Evolutionary conservation across 2,329 filamentous ascomycete species (phyloP), one percentile per base, ranked within the genome.

Genomic region (Mariannaea sp.): DNA sequence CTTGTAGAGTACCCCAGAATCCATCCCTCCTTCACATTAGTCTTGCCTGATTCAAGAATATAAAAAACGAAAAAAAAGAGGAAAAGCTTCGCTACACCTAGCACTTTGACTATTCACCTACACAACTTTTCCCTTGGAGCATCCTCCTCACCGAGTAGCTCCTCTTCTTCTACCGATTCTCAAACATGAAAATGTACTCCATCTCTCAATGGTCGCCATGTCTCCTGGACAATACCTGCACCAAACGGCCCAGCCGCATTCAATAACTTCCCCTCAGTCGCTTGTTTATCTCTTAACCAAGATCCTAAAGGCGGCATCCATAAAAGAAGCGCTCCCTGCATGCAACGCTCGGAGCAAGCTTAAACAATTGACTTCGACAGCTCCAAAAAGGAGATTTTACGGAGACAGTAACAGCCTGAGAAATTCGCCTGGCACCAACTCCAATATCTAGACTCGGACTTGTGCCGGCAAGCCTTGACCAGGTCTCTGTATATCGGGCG

Each of bases 111-210:
- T 32, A 13, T n/a, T 12, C 26, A 24, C 24, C 26, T 32, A 44
- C 22, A 39, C 13, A n/a, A n/a, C n/a, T 50, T 33, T 20, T 33
- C 53, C 43, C 53, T 44, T 49, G 45, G 62, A 57, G 56, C 56
- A 54, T 58, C 56, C 65, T 67, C 62, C 65, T 51, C 64, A 66
- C 64, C 64, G 62, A 66, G 60, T 61, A 24, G 49, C 54, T 54
- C 54, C 56, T 51, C 54, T 29, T 52, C 14, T 27, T 49, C 30
- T 32, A 41, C 49, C 49, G 36, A 35, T 24, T 26, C 35, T 46
- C 30, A n/a, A 36, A 33, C 36, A 36, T 22, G 30, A 29, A 16
- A 26, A 3, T 32, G 27, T 14, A 26, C 2, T 33, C n/a, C 20
- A 49, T 36, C 26, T 14, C 29, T 22, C 29, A 27, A 12, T 14